Evolutionary conservation across 2,329 filamentous ascomycete species (phyloP), one percentile per base, ranked within the genome.

Genomic region (Colletotrichum abscissum): DNA sequence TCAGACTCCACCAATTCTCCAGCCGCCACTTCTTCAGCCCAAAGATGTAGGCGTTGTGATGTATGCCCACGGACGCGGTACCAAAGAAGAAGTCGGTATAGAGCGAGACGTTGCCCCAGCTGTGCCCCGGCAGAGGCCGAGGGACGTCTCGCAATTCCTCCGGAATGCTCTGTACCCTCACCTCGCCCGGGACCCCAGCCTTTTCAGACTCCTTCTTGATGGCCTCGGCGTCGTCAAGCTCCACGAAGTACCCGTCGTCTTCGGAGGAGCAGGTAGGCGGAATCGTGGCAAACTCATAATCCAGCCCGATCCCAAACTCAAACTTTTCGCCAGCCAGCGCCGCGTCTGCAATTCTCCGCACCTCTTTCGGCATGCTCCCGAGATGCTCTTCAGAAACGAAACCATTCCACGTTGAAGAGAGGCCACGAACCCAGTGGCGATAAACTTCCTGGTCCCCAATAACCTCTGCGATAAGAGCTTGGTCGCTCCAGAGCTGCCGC

Each of bases 61-160:
- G 81, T 59, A 83, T 82, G 9, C 80, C 82, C 16, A 82, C 78
- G 30, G 82, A 82, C 1, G 80, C 78, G 22, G 77, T 77, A 35
- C 82, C 82, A 22, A 82, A 82, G 77, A 78, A 82, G 63, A 83
- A 81, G 71, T 83, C 81, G 4, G 82, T 81, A 77, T 83, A 84
- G 0, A 83, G 79, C 2, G 81, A 78, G 2, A 79, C 57, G 0
- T 79, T 59, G n/a, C 77, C 79, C 82, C 82, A 83, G 5, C 42
- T 35, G 38, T 65, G 16, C 8, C 70, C 73, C n/a, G 77, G 54
- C 6, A 78, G 59, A 3, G 69, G 66, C 0, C 67, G 68, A 12
- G 79, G 74, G 4, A 52, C 58, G n/a, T 38, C 57, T n/a, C 54
- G 55, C 46, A 82, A 75, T 49, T 83, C 82, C 0, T 70, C 19